Evolutionary conservation across 768 basidiomycete species (phyloP).

Genomic region (Termitomyces sp.): DNA sequence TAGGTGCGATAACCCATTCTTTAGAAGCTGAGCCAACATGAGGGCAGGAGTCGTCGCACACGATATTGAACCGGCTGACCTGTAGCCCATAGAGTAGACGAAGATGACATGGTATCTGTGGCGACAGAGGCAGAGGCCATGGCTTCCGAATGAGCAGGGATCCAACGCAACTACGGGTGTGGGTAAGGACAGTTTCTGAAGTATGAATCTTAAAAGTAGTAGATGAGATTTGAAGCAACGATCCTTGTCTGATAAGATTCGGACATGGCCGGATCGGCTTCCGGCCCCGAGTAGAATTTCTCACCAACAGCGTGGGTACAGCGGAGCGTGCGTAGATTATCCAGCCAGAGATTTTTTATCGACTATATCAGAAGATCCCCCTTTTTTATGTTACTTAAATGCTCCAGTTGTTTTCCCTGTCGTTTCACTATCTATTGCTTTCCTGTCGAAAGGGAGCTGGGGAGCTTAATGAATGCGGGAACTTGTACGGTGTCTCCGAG

Average conservation of each 20-base stretch:
- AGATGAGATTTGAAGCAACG: conserved; percentile 1
- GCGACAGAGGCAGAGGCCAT: conserved; percentile 8
- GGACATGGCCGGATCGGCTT: conserved; percentile 22
- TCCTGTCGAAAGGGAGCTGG: conserved; percentile 1
- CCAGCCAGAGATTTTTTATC: too few species aligned
- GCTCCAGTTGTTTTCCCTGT: background rate
- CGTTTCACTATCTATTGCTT: background rate
- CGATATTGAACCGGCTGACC: conserved; percentile 36
- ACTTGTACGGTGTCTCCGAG: background rate
- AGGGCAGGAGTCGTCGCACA: conserved; percentile 2
- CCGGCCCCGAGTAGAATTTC: background rate
- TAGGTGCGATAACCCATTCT: conserved; percentile 86
- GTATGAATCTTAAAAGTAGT: conserved; percentile 10
- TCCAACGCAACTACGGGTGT: conserved; percentile 12
- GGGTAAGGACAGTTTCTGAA: conserved; percentile 19
- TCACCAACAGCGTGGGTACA: conserved; percentile 16
- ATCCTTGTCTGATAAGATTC: conserved; percentile 53
- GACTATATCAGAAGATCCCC: too few species aligned
- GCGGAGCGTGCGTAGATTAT: conserved; percentile 13
- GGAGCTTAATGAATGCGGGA: conserved; percentile 7
- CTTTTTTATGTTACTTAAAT: too few species aligned
- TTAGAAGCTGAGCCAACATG: conserved; percentile 60
- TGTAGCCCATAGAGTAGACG: conserved; percentile 72
- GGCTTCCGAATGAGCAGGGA: background rate
- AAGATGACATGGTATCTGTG: conserved; percentile 28